Conservation (phyloP, 371 early-diverging fungal genomes). For the Saksenaea oblongispora region DNA sequence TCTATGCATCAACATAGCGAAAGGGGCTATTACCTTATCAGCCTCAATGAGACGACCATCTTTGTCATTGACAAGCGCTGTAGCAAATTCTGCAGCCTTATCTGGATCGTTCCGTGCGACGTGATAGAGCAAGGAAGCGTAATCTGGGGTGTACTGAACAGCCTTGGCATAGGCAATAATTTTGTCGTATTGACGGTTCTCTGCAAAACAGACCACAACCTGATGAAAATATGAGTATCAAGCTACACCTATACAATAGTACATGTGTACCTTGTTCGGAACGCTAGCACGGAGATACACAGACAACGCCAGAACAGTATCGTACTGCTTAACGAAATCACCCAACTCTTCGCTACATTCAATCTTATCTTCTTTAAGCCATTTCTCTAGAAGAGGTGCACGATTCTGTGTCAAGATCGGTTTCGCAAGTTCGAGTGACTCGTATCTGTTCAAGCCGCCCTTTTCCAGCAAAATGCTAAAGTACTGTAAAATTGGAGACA, state of each 20-base stretch:
- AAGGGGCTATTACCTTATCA: constrained; percentile 56
- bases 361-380: constrained; percentile 98
- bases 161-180: constrained; percentile 94
- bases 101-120: constrained; percentile 91
- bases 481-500: constrained; percentile 95
- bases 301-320: constrained; percentile 88
- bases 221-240: constrained; percentile 4
- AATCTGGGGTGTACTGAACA: constrained; percentile 93
- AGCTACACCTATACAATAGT: neutral
- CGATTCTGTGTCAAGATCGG: constrained; percentile 92
- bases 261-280: constrained; percentile 75
- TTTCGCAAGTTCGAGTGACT: constrained; percentile 92
- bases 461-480: constrained; percentile 96
- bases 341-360: constrained; percentile 98
- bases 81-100: constrained; percentile 93
- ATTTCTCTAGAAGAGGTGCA: constrained; percentile 94
- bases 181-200: constrained; percentile 94
- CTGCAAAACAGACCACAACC: constrained; percentile 93
- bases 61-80: constrained; percentile 81
- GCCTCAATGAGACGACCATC: constrained; percentile 82
- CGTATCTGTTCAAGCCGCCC: constrained; percentile 90
- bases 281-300: constrained; percentile 94
- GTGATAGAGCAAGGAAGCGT: constrained; percentile 83
- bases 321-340: constrained; percentile 93
- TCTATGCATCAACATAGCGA: neutral